Percentiles rank a stretch among this genome's conserved stretches.
Evolutionary conservation across 768 basidiomycete genomes (phyloP).

Genomic region (Agrocybe praecox): DNA sequence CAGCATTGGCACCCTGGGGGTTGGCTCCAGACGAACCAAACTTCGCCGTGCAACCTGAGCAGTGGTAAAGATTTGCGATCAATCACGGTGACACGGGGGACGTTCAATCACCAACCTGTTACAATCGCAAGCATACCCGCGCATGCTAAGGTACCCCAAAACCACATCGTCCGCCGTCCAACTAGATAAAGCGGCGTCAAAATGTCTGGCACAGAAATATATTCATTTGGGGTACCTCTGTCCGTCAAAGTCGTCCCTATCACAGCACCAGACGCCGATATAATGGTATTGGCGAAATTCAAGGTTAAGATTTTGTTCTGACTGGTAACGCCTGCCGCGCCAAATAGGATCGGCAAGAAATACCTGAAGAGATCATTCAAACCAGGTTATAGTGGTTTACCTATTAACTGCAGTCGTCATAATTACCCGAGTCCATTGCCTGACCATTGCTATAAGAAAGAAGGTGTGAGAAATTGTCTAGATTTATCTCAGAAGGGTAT

Average conservation of each 20-base stretch:
- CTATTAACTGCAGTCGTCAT: not conserved
- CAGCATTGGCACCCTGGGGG: conserved; percentile 40
- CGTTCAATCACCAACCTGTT: conserved; percentile 26
- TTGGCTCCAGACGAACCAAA: conserved; percentile 38
- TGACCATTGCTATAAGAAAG: conserved; percentile 48
- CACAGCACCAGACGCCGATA: conserved; percentile 41
- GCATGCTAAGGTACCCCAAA: conserved; percentile 46
- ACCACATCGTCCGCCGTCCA: conserved; percentile 47
- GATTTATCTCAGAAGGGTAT: conserved; percentile 10
- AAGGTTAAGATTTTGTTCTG: conserved; percentile 41
- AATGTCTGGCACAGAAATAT: no score
- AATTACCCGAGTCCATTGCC: conserved; percentile 53
- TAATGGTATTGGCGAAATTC: conserved; percentile 44
- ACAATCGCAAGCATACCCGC: conserved; percentile 41
- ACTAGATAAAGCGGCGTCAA: conserved; percentile 21
- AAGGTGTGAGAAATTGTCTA: not conserved
- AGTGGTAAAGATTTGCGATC: not conserved
- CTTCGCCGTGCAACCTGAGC: conserved; percentile 40
- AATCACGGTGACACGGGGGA: not conserved
- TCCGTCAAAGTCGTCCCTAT: conserved; percentile 44
- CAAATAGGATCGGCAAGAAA: conserved; percentile 45
- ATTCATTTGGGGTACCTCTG: no score
- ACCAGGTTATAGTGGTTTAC: not conserved
- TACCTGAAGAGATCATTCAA: conserved; percentile 26
- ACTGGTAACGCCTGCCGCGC: conserved; percentile 37